Base-by-base conservation (phyloP, 441 rosid species). In the Populus tomentosa region DNA sequence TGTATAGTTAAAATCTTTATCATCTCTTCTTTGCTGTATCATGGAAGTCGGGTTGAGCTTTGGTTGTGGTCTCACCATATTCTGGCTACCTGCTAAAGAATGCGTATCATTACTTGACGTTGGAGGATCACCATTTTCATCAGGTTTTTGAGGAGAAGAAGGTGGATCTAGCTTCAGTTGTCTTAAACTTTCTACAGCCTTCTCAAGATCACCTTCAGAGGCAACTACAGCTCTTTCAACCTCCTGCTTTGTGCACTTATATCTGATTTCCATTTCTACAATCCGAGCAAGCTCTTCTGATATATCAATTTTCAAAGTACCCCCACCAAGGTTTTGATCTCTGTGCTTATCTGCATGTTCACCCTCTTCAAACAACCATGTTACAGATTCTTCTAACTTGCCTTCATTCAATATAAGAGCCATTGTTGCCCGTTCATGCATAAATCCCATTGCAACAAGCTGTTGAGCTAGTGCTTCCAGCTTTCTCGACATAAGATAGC, bases 371-470 rank as follows among this genome's bases (percentile, higher is more conserved):
- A 89, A 86, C 35, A 88, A 80, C 92, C 92, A 88, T 36, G 87
- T 67, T 20, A 89, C 85, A 14, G 91, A 89, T 80, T 86, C 89
- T 79, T 89, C 91, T 69, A 89, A 81, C 75, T 84, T 86, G 26
- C 92, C 92, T 68, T 89, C 90, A 59, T 89, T 89, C 78, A 88
- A 68, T 80, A 88, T 85, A 23, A 89, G 79, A 67, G 91, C 90
- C 86, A 85, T 68, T 42, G 90, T 89, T 56, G 90, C 88, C 69
- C 84, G 83, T 62, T 89, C 91, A 24, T 80, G 82, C 26, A 86
- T 72, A 75, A 89, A 88, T 4, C 92, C 92, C 92, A 89, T 89
- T 16, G 81, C 84, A 50, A 89, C 87, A 75, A 89, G 92, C 80
- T 89, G 88, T 78, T 86, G 88, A 38, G 90, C 84, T 68, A 88